These are phyloP conservation scores for Moesziomyces sp. DNA, from an alignment of 1,284 basidiomycete species.

Conservation along the genomic window DNA sequence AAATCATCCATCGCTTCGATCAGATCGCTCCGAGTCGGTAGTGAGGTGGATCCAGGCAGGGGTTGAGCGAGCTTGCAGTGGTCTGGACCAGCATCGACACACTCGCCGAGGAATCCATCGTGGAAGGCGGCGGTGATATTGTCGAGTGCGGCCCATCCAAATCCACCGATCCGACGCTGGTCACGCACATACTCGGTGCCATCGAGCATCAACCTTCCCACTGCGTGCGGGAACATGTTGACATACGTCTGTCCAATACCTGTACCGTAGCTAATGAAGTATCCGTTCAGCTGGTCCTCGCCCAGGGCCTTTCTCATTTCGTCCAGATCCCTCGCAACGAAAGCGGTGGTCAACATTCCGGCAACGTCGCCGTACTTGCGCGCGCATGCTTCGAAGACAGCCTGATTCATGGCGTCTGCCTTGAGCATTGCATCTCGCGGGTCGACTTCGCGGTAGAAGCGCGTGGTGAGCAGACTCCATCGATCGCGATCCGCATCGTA, in stretches of 20 bases:
- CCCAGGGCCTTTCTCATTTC: constrained; percentile 34
- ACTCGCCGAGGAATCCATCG: constrained; percentile 47
- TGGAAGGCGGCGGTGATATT: constrained; percentile 41
- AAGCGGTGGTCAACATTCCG: constrained; percentile 34
- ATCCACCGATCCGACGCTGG: constrained; percentile 24
- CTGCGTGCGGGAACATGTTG: constrained; percentile 41
- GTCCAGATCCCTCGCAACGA: constrained; percentile 43
- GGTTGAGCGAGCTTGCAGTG: constrained; percentile 33
- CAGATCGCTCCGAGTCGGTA: constrained; percentile 2
- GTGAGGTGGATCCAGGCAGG: neutral
- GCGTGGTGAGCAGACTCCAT: constrained; percentile 11
- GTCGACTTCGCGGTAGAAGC: constrained; percentile 9
- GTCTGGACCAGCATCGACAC: constrained; percentile 31
- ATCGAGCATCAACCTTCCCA: constrained; percentile 36
- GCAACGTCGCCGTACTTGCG: constrained; percentile 26
- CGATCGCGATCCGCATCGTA: constrained; percentile 50
- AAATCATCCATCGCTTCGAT: constrained; percentile 19
- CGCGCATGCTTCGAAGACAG: constrained; percentile 26
- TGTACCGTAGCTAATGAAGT: constrained; percentile 47
- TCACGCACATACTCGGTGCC: constrained; percentile 44
- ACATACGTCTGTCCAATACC: constrained; percentile 41
- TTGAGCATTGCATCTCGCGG: constrained; percentile 7
- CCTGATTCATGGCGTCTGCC: constrained; percentile 25
- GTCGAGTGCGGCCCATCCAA: constrained; percentile 37
- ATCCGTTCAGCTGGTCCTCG: constrained; percentile 24